Evolutionary conservation across 305 asterid genomes (phyloP), one percentile per base, ranked within the genome.

Genomic region (Fraxinus latifolia): DNA sequence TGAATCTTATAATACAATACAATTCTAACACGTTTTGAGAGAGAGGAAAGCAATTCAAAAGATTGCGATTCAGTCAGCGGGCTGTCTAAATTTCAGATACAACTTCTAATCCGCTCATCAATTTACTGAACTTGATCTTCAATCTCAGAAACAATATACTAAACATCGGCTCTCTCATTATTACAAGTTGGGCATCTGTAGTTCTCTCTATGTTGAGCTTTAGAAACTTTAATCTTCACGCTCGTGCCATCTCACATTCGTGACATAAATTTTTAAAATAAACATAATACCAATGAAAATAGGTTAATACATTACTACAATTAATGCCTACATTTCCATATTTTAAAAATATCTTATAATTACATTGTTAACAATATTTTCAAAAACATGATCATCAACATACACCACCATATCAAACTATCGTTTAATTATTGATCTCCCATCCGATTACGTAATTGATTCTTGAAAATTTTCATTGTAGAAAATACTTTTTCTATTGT

Each of bases 121-220:
- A 39, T 39, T 39, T 2, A 39, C 15, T 39, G 14, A 39, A 39
- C 50, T 42, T 42, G 55, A 44, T 44, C 55, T 44, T 44, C 55
- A 11, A 44, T 44, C 5, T 44, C n/a, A 42, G n/a, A 42, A 42
- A 11, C 53, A 42, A 42, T 7, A 0, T n/a, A 71, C 82, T 74
- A 82, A 84, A 74, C 82, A 74, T 87, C 80, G 60, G 84, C 84
- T 76, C 82, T 87, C 82, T 85, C 85, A 82, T 31, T 77, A 81
- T 82, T 80, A 83, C 90, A 85, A 29, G 53, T 44, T 70, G 91
- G 94, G 80, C 94, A 91, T 82, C 89, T 89, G 82, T 89, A 89
- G 60, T 89, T 91, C 87, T 88, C 85, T 89, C 86, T 89, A 81
- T 87, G 87, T 79, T 87, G 91, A 23, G 93, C 93, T 55, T 71